A percentile compares a stretch with the other conserved stretches of the same genome.
These are phyloP conservation scores for Cucumis sativus DNA, from an alignment of 306 rosid species.

Conservation along the genomic window DNA sequence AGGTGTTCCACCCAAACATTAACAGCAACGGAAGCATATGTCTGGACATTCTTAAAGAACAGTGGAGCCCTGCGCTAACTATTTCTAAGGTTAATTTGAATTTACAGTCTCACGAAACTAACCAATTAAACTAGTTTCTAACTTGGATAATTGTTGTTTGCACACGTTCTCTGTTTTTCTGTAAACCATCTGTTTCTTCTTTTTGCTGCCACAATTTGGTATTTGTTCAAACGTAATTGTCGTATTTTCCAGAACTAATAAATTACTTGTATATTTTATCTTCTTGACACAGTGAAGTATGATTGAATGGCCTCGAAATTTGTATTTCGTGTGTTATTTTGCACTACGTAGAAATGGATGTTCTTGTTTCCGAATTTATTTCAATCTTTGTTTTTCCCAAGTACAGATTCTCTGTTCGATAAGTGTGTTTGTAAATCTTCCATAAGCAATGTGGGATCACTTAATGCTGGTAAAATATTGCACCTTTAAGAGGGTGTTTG, in stretches of 20 bases:
- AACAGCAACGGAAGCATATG: constrained; percentile 85
- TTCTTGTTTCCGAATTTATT: not conserved
- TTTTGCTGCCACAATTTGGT: not conserved
- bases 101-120: not conserved
- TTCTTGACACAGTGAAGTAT: not conserved
- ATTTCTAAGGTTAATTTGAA: constrained; percentile 58
- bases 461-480: not conserved
- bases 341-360: not conserved
- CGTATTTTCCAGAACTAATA: not conserved
- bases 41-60: constrained; percentile 81
- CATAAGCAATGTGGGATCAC: not conserved
- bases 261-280: not conserved
- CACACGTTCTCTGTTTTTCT: not conserved
- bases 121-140: not conserved
- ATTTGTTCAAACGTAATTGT: not conserved
- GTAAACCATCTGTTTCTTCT: not conserved
- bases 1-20: constrained; percentile 93
- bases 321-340: not conserved
- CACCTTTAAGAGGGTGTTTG: not conserved
- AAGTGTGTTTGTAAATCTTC: not conserved
- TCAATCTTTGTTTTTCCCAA: not conserved
- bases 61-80: constrained; percentile 85
- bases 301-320: not conserved
- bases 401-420: not conserved
- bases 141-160: not conserved